Evolutionary conservation across 1,139 yeast genomes (phyloP).

Genomic region (Protomyces macrosporus): DNA sequence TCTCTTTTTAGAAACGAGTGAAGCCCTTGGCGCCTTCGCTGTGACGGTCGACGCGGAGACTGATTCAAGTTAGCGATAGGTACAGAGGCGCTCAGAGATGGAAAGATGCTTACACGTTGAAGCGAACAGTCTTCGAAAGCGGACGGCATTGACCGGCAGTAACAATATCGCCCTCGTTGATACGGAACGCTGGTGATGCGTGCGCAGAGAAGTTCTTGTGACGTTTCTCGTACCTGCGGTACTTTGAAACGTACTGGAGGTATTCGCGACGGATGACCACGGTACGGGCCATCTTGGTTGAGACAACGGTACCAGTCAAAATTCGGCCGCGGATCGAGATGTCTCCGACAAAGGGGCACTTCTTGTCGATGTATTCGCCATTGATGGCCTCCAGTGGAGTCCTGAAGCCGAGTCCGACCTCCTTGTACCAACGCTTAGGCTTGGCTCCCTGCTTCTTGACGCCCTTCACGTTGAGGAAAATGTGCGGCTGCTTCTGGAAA

Average conservation of each 20-base stretch:
- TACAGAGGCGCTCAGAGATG: too few relatives aligned
- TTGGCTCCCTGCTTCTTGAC: constrained; percentile 82
- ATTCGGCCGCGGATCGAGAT: constrained; percentile 99
- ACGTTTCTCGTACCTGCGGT: constrained; percentile 99
- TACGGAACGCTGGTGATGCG: constrained; percentile 99
- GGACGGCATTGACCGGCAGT: constrained; percentile 99
- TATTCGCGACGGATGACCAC: constrained; percentile 99
- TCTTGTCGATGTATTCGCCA: constrained; percentile 97
- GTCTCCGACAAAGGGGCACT: constrained; percentile 97
- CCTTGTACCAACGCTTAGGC: constrained; percentile 97
- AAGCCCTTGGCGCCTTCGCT: constrained; percentile 51
- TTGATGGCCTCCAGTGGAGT: constrained; percentile 98
- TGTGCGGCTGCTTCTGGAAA: constrained; percentile 92
- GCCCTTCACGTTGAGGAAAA: constrained; percentile 99
- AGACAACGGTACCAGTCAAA: constrained; percentile 90
- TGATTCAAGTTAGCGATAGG: neutral
- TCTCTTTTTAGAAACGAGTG: constrained; percentile 14
- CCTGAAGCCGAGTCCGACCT: constrained; percentile 99
- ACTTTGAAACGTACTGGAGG: constrained; percentile 99
- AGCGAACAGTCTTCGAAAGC: constrained; percentile 98
- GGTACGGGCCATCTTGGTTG: constrained; percentile 99
- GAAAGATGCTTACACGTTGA: constrained; percentile 59
- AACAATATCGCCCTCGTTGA: constrained; percentile 96
- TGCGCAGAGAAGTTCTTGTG: constrained; percentile 99
- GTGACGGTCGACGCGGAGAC: constrained; percentile 74